A percentile compares a stretch with the other conserved stretches of the same genome.
Evolutionary conservation across 2,329 filamentous ascomycete genomes (phyloP).

Genomic region (Penicillium sp.): DNA sequence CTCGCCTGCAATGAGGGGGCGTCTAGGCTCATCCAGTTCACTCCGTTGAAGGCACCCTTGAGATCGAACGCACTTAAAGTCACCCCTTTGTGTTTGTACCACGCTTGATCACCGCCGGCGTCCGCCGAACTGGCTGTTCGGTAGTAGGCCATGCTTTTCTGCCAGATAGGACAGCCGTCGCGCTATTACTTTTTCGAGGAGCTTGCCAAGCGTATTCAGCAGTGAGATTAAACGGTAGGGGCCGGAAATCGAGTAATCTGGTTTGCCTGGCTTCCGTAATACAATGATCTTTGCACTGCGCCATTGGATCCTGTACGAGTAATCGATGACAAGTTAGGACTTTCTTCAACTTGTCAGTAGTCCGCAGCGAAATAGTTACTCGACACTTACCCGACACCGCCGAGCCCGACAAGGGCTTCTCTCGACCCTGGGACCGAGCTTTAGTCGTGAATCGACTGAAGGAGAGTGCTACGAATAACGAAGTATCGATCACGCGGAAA

Average conservation of each 20-base stretch:
- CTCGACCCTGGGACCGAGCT: too few species aligned
- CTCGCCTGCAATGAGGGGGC: conserved; percentile 5
- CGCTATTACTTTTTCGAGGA: conserved; percentile 22
- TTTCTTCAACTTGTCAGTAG: too few species aligned
- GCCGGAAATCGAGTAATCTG: conserved; percentile 25
- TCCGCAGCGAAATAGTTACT: too few species aligned
- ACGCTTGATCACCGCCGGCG: conserved; percentile 13
- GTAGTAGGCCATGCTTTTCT: conserved; percentile 14
- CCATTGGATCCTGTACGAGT: too few species aligned
- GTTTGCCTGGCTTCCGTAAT: conserved; percentile 28
- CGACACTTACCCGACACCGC: too few species aligned
- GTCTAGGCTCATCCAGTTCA: conserved; percentile 12
- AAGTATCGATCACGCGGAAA: too few species aligned
- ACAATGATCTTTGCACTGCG: conserved; percentile 22
- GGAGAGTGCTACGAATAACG: too few species aligned
- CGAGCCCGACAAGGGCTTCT: too few species aligned
- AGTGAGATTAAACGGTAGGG: conserved; percentile 30
- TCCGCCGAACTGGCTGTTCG: conserved; percentile 18
- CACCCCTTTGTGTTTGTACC: conserved; percentile 7
- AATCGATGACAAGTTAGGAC: too few species aligned
- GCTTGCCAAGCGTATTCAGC: conserved; percentile 25
- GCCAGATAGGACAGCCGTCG: conserved; percentile 12
- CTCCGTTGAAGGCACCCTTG: conserved; percentile 11
- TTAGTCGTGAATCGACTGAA: too few species aligned
- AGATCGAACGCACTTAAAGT: conserved; percentile 8